Evolutionary conservation across 352 stramenopile genomes (phyloP), one percentile per base, ranked within the genome.

Genomic region (Pythium dissimile): DNA sequence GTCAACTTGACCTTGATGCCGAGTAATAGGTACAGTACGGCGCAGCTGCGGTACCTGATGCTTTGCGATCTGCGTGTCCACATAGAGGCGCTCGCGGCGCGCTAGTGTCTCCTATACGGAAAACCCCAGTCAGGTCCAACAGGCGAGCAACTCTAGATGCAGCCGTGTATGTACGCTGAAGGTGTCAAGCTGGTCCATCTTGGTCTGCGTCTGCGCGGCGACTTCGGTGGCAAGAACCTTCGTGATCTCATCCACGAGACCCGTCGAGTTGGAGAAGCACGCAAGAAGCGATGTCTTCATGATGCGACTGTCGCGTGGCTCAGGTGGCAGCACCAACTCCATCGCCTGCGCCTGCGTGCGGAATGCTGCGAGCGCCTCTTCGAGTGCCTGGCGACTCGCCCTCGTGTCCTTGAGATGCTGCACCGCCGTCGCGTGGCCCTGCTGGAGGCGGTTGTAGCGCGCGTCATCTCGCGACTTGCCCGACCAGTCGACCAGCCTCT

Each of bases 391-490:
- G 11, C 69, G 71, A 12, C 66, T 66, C 21, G 65, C 26, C 5
- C 60, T 47, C 12, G 69, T 54, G 20, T 68, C 59, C 13, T 64
- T 31, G 18, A 84, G 24, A 23, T 84, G 74, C 21, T 75, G 44
- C 31, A 56, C 37, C 15, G 80, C 54, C 21, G 49, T 34, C 0
- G 32, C 52, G 43, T 67, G 74, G 3, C 67, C 67, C 0, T 56
- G 48, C 34, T 79, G 64, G n/a, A 80, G 44, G 0, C 74, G 71
- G 18, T 63, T 45, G 53, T 75, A 80, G 4, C 72, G 72, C 16
- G 51, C 69, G 30, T 79, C 62, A 2, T 66, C 28, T 2, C 37
- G 21, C 18, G 48, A 8, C 34, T 48, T 64, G 26, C 30, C 24
- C 0, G 53, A 45, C 16, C 47, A 46, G 0, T 51, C 32, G 13